Conservation (phyloP, 768 basidiomycete genomes). For the Pholiota conissans region DNA sequence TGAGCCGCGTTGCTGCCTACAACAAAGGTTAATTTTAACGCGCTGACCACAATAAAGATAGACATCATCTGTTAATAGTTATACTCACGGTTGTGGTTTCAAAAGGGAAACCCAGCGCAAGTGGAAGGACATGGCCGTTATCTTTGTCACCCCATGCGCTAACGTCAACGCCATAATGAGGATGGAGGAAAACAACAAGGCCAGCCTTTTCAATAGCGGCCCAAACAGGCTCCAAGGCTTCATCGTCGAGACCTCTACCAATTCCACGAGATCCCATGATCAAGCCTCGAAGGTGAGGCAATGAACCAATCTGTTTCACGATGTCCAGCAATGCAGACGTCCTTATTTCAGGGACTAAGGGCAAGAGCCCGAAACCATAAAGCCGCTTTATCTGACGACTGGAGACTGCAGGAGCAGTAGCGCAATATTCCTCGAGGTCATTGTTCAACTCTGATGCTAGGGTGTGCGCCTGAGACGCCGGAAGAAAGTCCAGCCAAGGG, state of each 20-base stretch:
- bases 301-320: slow-evolving; percentile 61
- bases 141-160: slow-evolving; percentile 72
- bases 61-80: neutral
- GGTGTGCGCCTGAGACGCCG: slow-evolving; percentile 60
- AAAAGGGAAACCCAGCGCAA: slow-evolving; percentile 87
- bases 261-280: slow-evolving; percentile 83
- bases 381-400: slow-evolving; percentile 53
- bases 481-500: slow-evolving; percentile 89
- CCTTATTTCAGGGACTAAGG: slow-evolving; percentile 69
- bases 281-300: slow-evolving; percentile 69
- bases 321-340: slow-evolving; percentile 58
- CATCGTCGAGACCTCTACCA: slow-evolving; percentile 82
- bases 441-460: slow-evolving; percentile 74
- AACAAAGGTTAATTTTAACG: neutral
- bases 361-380: slow-evolving; percentile 84
- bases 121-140: slow-evolving; percentile 86
- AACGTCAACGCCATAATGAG: slow-evolving; percentile 82
- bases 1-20: slow-evolving; percentile 74
- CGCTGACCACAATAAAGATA: neutral
- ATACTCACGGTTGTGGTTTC: slow-evolving; percentile 81
- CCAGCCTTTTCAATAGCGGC: slow-evolving; percentile 66
- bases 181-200: slow-evolving; percentile 82
- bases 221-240: slow-evolving; percentile 78
- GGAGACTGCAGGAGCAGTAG: slow-evolving; percentile 51
- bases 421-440: slow-evolving; percentile 80